phyloP scores from a whole-genome alignment of 2,329 filamentous ascomycete genomes.

The Phialemonium atrogriseum region DNA sequence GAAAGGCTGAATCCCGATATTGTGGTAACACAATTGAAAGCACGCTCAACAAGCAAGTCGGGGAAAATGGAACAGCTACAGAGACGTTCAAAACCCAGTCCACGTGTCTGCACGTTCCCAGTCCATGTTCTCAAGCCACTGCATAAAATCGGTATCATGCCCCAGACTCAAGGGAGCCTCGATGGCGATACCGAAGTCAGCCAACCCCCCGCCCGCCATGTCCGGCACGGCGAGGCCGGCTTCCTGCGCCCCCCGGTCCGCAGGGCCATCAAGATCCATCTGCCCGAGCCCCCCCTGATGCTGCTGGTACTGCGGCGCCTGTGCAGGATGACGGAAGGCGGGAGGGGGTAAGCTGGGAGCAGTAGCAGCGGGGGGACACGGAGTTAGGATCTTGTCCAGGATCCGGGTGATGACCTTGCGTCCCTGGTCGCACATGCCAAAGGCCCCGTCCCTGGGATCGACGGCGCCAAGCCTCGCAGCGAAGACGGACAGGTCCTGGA shows the following conservation, averaged over 20 bases:
- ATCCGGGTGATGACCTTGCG: constrained; percentile 25
- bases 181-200: constrained; percentile 17
- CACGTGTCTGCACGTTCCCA: constrained; percentile 18
- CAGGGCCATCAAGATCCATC: too few relatives aligned
- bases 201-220: too few relatives aligned
- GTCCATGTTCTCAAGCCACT: constrained; percentile 24
- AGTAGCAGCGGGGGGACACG: too few relatives aligned
- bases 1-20: too few relatives aligned
- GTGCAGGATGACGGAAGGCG: constrained; percentile 5
- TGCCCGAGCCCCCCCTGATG: too few relatives aligned
- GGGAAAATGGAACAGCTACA: too few relatives aligned
- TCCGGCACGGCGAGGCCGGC: too few relatives aligned
- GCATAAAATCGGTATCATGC: constrained; percentile 24
- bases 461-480: constrained; percentile 22
- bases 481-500: constrained; percentile 26
- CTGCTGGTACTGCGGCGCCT: constrained; percentile 4
- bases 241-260: too few relatives aligned
- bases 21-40: too few relatives aligned
- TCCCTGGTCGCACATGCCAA: constrained; percentile 23
- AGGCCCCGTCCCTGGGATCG: constrained; percentile 20
- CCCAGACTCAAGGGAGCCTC: constrained; percentile 18
- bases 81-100: constrained; percentile 4
- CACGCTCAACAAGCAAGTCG: too few relatives aligned
- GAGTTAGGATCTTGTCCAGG: constrained; percentile 24
- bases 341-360: constrained; percentile 8